Conservation (phyloP, 2,329 filamentous ascomycete genomes). For the Trichoderma sp. region DNA sequence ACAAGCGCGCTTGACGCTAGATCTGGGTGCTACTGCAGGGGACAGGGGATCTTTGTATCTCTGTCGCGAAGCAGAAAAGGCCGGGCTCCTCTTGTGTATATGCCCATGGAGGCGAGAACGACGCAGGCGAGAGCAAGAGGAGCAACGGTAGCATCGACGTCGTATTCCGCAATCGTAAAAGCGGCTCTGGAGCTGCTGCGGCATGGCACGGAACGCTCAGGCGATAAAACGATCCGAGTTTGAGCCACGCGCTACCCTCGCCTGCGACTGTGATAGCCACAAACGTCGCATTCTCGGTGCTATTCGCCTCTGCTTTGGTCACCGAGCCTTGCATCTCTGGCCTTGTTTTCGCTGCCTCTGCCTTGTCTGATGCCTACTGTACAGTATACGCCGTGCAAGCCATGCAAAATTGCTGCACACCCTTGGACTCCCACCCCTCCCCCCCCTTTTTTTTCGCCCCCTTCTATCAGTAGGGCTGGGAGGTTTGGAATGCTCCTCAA, state of each 20-base stretch:
- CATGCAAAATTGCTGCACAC: not conserved
- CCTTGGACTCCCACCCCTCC: not conserved
- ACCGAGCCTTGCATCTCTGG: constrained; percentile 2
- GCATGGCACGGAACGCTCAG: not conserved
- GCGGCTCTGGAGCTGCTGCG: not conserved
- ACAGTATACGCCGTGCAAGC: not conserved
- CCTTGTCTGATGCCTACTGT: not conserved
- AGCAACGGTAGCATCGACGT: not conserved
- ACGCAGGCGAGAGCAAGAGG: not conserved
- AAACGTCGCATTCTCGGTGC: not conserved
- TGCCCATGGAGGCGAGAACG: not conserved
- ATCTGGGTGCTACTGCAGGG: constrained; percentile 3
- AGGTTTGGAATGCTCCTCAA: not conserved
- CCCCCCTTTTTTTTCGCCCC: not conserved
- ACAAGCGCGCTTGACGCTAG: constrained; percentile 21
- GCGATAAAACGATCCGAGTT: constrained; percentile 9
- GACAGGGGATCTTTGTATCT: constrained; percentile 25
- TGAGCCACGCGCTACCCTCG: not conserved
- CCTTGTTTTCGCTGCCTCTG: not conserved
- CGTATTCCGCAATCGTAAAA: not conserved
- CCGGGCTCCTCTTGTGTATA: not conserved
- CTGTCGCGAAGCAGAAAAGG: constrained; percentile 8
- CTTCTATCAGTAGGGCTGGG: not conserved
- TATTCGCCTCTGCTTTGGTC: not conserved
- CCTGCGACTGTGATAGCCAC: not conserved